Base-by-base conservation (phyloP, 768 basidiomycete species). In the Calocera cornea region DNA sequence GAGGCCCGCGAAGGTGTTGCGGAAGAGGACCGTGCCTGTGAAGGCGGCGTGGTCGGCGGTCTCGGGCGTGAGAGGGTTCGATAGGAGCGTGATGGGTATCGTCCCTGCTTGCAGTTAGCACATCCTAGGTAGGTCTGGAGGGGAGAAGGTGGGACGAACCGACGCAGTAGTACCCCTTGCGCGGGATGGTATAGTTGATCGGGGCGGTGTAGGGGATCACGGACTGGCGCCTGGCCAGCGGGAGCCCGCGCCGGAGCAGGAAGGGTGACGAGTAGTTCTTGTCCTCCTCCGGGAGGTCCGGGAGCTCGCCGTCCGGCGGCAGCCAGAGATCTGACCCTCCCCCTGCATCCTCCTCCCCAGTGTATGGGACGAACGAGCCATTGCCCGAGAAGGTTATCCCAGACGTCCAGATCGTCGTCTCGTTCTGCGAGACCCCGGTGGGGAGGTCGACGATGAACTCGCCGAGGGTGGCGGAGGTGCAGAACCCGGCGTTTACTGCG, bases 91-190 rank as follows among this genome's bases (percentile, higher is more conserved):
- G 34, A 98, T 86, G 40, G 97, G 97, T 29, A 99, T 84, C 64
- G 92, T 83, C 34, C 91, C 94, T 93, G 69, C 24, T 22, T 34
- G 47, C 1, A 1, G 10, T 31, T 44, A 19, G 41, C 41, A 22
- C 22, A 17, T 24, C 34, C 34, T 17, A 31, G 7, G 34, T 65
- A 24, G 50, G n/a, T n/a, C 27, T 27, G 1, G 47, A 29, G 19
- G 41, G 38, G 17, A 65, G 47, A 29, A 17, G 16, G 29, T 14
- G 47, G 49, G 34, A 73, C 90, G 77, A 75, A 88, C 95, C 94
- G 70, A 95, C 87, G 75, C 95, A 98, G 75, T 97, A 98, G 75
- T 97, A 97, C 1, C 95, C 97, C 1, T 92, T 94, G 76, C 88
- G 89, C 31, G 80, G 79, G 27, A 98, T 91, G 27, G 81, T 76